Percentiles rank a stretch among this genome's conserved stretches.
Evolutionary conservation across 1,284 basidiomycete species (phyloP).

Genomic region (Leccinum angustisporum): DNA sequence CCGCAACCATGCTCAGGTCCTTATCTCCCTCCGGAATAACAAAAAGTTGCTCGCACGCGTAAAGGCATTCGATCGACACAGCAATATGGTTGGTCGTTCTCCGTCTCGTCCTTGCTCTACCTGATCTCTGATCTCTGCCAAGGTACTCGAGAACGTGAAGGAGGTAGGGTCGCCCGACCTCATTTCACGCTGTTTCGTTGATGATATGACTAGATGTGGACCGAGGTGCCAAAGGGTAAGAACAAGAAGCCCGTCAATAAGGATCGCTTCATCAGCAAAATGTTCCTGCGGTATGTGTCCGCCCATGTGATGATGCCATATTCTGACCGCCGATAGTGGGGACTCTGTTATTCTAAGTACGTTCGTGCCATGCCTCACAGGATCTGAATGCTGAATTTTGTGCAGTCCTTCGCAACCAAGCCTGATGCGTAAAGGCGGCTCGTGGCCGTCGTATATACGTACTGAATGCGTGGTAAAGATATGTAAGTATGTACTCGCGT

Average conservation of each 20-base stretch:
- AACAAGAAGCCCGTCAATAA: conserved; percentile 99
- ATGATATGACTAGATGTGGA: conserved; percentile 83
- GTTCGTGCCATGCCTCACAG: conserved; percentile 33
- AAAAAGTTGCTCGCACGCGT: conserved; percentile 97
- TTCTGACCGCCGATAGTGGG: conserved; percentile 52
- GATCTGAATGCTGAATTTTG: conserved; percentile 16
- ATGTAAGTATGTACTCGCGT: conserved; percentile 5
- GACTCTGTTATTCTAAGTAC: conserved; percentile 94
- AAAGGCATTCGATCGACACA: conserved; percentile 98
- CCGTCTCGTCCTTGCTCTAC: not conserved
- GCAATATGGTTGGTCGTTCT: conserved; percentile 82
- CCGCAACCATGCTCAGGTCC: conserved; percentile 95
- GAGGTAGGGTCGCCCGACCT: conserved; percentile 57
- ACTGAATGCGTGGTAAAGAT: not conserved
- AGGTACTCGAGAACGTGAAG: conserved; percentile 97
- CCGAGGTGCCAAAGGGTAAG: conserved; percentile 96
- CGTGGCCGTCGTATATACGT: not conserved
- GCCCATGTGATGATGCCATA: conserved; percentile 9
- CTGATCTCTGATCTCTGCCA: conserved; percentile 16
- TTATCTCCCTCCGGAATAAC: conserved; percentile 97
- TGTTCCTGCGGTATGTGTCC: conserved; percentile 76
- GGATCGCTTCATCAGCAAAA: conserved; percentile 99
- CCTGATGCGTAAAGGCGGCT: conserved; percentile 38
- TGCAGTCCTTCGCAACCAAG: conserved; percentile 84
- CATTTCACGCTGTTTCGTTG: not conserved